A percentile compares a stretch with the other conserved stretches of the same genome.
These are phyloP conservation scores for Apocynum venetum DNA, from an alignment of 257 asterid species.

Conservation along the genomic window DNA sequence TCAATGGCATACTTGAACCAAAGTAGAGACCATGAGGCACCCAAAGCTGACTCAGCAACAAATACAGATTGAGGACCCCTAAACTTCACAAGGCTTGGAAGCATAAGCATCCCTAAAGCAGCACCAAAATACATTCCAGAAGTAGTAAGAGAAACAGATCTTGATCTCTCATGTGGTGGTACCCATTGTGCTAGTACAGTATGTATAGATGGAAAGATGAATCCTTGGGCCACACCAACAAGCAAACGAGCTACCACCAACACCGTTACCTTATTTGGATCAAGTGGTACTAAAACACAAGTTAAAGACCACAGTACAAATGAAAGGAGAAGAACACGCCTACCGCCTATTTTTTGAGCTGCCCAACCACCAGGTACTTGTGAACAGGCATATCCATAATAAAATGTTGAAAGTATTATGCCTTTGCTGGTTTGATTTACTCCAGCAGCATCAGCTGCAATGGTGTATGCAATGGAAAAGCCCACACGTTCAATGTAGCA, in stretches of 20 bases:
- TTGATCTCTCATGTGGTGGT: constrained; percentile 86
- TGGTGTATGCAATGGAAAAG: constrained; percentile 87
- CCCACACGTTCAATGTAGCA: constrained; percentile 94
- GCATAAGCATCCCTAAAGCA: constrained; percentile 73
- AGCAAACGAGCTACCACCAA: constrained; percentile 82
- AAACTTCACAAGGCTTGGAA: constrained; percentile 68
- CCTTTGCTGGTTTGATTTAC: constrained; percentile 83
- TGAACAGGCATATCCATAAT: constrained; percentile 89
- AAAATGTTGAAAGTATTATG: constrained; percentile 75
- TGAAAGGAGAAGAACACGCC: constrained; percentile 77
- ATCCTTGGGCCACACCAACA: constrained; percentile 94
- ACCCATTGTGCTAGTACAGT: constrained; percentile 97
- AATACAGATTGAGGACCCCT: constrained; percentile 82
- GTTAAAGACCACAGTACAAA: constrained; percentile 82
- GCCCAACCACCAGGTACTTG: constrained; percentile 99
- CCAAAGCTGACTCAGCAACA: constrained; percentile 72
- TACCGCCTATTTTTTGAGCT: constrained; percentile 83
- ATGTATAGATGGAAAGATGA: constrained; percentile 94
- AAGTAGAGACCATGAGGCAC: constrained; percentile 71
- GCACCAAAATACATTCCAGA: constrained; percentile 97
- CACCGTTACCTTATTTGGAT: constrained; percentile 52
- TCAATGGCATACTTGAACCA: constrained; percentile 75
- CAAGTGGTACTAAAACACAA: constrained; percentile 75
- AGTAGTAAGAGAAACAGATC: constrained; percentile 85
- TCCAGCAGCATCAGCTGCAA: constrained; percentile 87